Percentiles rank a stretch among this genome's conserved stretches.
phyloP scores from a whole-genome alignment of 2,329 filamentous ascomycete genomes.

The Cercospora sp. region DNA sequence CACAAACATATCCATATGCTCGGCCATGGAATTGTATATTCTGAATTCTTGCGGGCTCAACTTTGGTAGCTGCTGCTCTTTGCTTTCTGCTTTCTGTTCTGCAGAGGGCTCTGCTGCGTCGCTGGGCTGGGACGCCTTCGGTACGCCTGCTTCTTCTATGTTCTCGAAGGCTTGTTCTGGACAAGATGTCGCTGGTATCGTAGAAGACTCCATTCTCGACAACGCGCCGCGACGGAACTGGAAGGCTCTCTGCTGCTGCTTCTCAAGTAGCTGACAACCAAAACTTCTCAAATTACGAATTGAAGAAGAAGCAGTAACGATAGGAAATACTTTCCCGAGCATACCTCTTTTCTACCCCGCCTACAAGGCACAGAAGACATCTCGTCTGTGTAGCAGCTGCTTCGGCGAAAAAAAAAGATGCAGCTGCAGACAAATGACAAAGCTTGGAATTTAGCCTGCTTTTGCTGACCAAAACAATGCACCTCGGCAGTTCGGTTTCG shows the following conservation, averaged over 20 bases:
- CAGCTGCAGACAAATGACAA: not conserved
- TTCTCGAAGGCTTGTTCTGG: constrained; percentile 29
- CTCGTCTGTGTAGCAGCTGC: not conserved
- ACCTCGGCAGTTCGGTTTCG: not conserved
- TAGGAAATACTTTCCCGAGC: not conserved
- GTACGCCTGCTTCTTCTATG: constrained; percentile 32
- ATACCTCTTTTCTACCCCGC: not conserved
- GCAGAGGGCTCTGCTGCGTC: constrained; percentile 15
- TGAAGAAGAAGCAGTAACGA: not conserved
- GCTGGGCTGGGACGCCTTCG: constrained; percentile 26
- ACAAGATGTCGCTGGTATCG: not conserved
- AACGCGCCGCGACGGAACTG: not conserved
- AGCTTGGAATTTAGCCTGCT: not conserved
- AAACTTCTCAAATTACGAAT: not conserved
- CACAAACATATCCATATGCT: constrained; percentile 73
- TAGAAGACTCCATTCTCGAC: not conserved
- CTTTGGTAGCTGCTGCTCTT: constrained; percentile 56
- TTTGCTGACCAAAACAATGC: not conserved
- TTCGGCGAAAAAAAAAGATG: not conserved
- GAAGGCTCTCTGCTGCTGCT: not conserved
- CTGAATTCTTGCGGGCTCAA: constrained; percentile 67
- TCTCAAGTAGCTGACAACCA: not conserved
- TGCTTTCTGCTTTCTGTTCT: constrained; percentile 16
- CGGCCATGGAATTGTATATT: constrained; percentile 70
- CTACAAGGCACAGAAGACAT: not conserved